Base-by-base conservation (phyloP, 1,284 basidiomycete genomes). In the Microbotryum scabiosae region DNA sequence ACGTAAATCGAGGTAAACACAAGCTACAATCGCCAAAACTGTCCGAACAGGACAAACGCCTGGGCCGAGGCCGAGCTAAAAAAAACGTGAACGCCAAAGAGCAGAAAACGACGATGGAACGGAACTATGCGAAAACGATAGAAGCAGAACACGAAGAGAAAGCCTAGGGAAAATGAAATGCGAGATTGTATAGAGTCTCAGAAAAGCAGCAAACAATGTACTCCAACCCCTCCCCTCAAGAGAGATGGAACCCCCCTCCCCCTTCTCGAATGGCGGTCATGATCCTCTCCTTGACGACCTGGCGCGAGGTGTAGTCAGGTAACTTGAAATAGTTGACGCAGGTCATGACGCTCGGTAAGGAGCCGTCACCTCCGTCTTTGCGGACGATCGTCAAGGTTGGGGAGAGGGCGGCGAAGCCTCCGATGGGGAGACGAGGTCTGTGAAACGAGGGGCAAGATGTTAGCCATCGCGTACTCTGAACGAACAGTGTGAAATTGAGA, bases 331-430 rank as follows among this genome's bases (percentile, higher is more conserved):
- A 77, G 60, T 97, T 96, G 68, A 94, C 93, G 74, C 94, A 98
- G 12, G 94, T 97, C 94, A 97, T 97, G 51, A 97, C 93, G 80
- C 10, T 90, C 88, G 5, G 88, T 79, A 67, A 54, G 6, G 55
- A 54, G 1, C 62, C 54, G 44, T 71, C 67, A 75, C 97, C 96
- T 71, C 94, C 91, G 21, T 90, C 90, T 75, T 98, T 97, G 70
- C 93, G 87, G 50, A 99, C 94, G 14, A 99, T 92, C 1, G 96
- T 99, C 65, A 99, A 81, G 16, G 88, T 85, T 3, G 96, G 96
- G 70, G 89, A 93, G 60, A 99, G 80, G 3, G 90, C 92, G 61
- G 89, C 85, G 85, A 98, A 98, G 56, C 96, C 91, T 67, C 94
- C 94, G 64, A 97, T 96, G 6, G 76, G 76, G 14, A 77, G 65